Conservation (phyloP, 345 rosid species). For the Acer campestre region DNA sequence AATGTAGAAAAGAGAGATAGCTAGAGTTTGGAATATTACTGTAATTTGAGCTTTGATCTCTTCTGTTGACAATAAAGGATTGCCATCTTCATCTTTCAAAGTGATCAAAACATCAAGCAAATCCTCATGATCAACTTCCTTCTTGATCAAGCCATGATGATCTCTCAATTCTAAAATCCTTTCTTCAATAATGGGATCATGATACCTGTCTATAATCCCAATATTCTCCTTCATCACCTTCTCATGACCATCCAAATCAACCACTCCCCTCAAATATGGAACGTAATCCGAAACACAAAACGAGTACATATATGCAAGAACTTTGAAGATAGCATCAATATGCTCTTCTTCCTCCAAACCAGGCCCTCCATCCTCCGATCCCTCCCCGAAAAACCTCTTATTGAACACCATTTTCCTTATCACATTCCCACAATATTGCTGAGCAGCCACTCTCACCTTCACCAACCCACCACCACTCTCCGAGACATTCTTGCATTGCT, state of each 20-base stretch:
- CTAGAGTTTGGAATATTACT: constrained; percentile 26
- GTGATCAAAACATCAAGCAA: constrained; percentile 44
- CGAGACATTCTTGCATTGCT: constrained; percentile 14
- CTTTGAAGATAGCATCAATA: background rate
- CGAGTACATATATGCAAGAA: background rate
- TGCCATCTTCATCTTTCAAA: constrained; percentile 32
- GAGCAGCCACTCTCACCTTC: constrained; percentile 10
- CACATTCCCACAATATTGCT: constrained; percentile 30
- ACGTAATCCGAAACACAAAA: constrained; percentile 42
- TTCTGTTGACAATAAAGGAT: constrained; percentile 33
- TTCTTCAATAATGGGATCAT: constrained; percentile 47
- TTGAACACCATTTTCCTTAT: constrained; percentile 27
- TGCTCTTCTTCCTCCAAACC: constrained; percentile 33
- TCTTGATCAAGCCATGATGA: constrained; percentile 14
- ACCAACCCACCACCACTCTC: constrained; percentile 1
- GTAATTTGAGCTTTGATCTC: constrained; percentile 53
- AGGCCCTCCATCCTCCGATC: constrained; percentile 27
- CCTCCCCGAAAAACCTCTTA: constrained; percentile 30
- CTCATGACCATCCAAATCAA: constrained; percentile 46
- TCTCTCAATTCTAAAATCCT: constrained; percentile 46
- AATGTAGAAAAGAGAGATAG: no score
- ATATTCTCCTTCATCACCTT: constrained; percentile 31
- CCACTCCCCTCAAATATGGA: constrained; percentile 38
- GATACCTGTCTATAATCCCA: constrained; percentile 38
- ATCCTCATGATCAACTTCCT: constrained; percentile 30